Base-by-base conservation (phyloP, 768 basidiomycete species). In the Artomyces pyxidatus region DNA sequence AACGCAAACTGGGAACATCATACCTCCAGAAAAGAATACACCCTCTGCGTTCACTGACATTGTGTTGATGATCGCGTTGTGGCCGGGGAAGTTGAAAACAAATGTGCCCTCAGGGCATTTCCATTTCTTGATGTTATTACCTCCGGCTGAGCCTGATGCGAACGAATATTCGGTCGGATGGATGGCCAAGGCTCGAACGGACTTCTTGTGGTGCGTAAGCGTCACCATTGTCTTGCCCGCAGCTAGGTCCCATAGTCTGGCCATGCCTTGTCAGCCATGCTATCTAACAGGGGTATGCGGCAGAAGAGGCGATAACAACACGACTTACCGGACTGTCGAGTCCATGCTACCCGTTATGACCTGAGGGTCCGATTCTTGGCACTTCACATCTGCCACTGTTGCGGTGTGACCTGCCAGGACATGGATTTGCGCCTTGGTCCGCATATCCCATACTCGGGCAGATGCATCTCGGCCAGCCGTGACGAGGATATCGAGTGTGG, bases 121-220 rank as follows among this genome's bases (percentile, higher is more conserved):
- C 95, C 95, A 99, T 65, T 98, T 98, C 64, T 99, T 99, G 71
- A 99, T 97, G 66, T 98, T 98, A 72, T 97, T 97, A 0, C 94
- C 96, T n/a, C 96, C 96, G 0, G 95, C 88, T 22, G 90, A 93
- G 42, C 88, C 96, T 3, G 85, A 87, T 2, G 93, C 96, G 61
- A 99, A 99, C 27, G 86, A 88, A 71, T 93, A 98, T 60, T 98
- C 96, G 4, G 89, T 91, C 1, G 95, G 95, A 63, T 97, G 94
- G 48, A 99, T 83, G 4, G 95, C 88, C 42, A 99, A 75, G 0
- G 95, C 82, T 49, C 96, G 83, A 2, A 99, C 92, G 12, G 88
- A 91, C 67, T 99, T 99, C 69, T 98, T 98, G 75, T 99, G 96
- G 65, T 99, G 96, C n/a, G 96, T 99, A 37, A 99, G 72, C 10